Evolutionary conservation across 2,329 filamentous ascomycete species (phyloP).

Genomic region (Sporothrix humicola): DNA sequence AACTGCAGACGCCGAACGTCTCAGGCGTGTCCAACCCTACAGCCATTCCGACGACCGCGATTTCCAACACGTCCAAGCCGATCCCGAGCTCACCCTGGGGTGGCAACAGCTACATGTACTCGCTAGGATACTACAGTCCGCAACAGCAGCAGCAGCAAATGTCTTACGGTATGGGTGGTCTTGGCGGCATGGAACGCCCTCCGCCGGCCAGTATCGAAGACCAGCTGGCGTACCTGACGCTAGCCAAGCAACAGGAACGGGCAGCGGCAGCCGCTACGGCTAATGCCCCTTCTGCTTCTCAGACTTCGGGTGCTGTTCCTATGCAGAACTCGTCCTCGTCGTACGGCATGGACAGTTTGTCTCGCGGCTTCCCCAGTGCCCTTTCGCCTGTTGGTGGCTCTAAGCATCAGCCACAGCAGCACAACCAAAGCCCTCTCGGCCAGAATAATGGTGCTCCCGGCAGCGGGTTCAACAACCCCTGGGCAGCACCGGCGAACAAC

Average conservation of each 20-base stretch:
- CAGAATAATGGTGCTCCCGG: not conserved
- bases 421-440: not conserved
- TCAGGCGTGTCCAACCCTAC: not conserved
- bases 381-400: constrained; percentile 36
- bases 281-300: not conserved
- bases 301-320: not conserved
- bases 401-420: constrained; percentile 16
- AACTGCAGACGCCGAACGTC: constrained; percentile 42
- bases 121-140: constrained; percentile 25
- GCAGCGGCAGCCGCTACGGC: not conserved
- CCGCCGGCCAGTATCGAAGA: constrained; percentile 34
- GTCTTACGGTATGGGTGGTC: not conserved
- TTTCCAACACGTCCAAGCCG: constrained; percentile 40
- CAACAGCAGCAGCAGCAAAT: constrained; percentile 3
- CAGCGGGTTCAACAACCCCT: constrained; percentile 27
- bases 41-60: not conserved
- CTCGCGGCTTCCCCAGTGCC: constrained; percentile 36
- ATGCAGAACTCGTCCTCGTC: constrained; percentile 17
- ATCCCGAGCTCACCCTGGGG: constrained; percentile 58
- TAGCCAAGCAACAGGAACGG: constrained; percentile 30
- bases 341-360: constrained; percentile 27
- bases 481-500: not conserved
- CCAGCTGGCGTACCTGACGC: constrained; percentile 34
- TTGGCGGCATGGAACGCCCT: constrained; percentile 22
- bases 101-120: constrained; percentile 27